Evolutionary conservation across 2,329 filamentous ascomycete species (phyloP), one percentile per base, ranked within the genome.

Genomic region (Tolypocladium cylindrosporum): DNA sequence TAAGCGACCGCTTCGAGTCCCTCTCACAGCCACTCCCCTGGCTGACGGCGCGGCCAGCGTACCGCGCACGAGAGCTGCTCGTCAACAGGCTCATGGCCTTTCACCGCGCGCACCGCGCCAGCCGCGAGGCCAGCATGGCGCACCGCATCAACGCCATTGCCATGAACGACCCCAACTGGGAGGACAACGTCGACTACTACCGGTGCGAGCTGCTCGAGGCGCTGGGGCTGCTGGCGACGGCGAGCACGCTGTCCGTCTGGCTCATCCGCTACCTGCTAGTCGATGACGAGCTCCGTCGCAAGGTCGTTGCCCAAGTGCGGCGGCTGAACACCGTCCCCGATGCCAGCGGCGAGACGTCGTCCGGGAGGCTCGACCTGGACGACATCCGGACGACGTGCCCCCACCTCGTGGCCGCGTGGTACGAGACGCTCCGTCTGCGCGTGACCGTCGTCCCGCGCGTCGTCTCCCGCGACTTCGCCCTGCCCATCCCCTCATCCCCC

Each of bases 171-270:
- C 60, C 62, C 1, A 19, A 67, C 54, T 70, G 68, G 68, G 67
- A 70, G 39, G 64, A 55, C 13, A 70, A 70, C 58, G 59, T 60
- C 4, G 68, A 70, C 58, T 70, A 70, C 56, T 70, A 67, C 57
- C 64, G 67, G 10, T 66, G 69, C 24, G 68, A 70, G 56, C 67
- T 70, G 61, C 66, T 70, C 41, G 66, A 68, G 40, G 68, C 68
- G 4, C 62, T 70, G 16, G 68, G 68, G 11, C 64, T 70, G 1
- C 61, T 71, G 2, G 65, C 66, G 10, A 71, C 68, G 0, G 66
- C 68, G 1, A 70, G 68, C 57, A 69, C 68, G 0, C 64, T 70
- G 11, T 61, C 65, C 9, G 66, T 68, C 31, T 70, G 68, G 68
- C 62, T 70, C 6, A 59, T 66, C 36, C 65, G 68, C 14, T 64